Conservation (phyloP, 345 rosid genomes). For the Geranium brycei region DNA sequence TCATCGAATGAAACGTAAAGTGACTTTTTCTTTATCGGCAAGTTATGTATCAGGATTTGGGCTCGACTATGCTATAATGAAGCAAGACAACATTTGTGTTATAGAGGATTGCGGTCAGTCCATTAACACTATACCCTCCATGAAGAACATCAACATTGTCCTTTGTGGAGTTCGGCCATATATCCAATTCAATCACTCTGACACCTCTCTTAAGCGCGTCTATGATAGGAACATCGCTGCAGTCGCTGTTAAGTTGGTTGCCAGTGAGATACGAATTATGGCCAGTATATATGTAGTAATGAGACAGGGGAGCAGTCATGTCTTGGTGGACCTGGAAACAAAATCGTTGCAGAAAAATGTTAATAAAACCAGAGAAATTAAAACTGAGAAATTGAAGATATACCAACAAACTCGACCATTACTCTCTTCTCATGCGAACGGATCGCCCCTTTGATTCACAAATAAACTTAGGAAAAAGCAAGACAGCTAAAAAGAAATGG, state of each 20-base stretch:
- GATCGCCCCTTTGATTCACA: background rate
- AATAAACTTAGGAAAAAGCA: background rate
- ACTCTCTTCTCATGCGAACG: too few relatives aligned
- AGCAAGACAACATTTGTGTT: background rate
- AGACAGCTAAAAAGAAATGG: background rate
- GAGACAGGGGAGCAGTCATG: conserved; percentile 60
- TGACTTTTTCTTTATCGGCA: too few relatives aligned
- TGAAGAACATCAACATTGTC: conserved; percentile 51
- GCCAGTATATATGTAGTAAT: conserved; percentile 69
- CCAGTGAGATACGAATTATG: conserved; percentile 85
- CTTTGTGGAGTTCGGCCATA: conserved; percentile 56
- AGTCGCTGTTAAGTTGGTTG: conserved; percentile 52
- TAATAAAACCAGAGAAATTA: background rate
- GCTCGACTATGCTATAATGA: too few relatives aligned
- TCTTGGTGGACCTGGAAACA: conserved; percentile 50
- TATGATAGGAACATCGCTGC: conserved; percentile 54
- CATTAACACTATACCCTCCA: conserved; percentile 41
- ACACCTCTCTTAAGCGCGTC: conserved; percentile 51
- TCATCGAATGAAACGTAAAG: too few relatives aligned
- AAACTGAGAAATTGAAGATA: background rate
- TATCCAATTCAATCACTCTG: conserved; percentile 71
- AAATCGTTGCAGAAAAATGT: background rate
- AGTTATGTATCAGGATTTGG: too few relatives aligned
- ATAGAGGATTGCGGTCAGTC: background rate
- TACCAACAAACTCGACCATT: background rate